Evolutionary conservation across 2,329 filamentous ascomycete species (phyloP).

Genomic region (Akanthomyces muscarius): DNA sequence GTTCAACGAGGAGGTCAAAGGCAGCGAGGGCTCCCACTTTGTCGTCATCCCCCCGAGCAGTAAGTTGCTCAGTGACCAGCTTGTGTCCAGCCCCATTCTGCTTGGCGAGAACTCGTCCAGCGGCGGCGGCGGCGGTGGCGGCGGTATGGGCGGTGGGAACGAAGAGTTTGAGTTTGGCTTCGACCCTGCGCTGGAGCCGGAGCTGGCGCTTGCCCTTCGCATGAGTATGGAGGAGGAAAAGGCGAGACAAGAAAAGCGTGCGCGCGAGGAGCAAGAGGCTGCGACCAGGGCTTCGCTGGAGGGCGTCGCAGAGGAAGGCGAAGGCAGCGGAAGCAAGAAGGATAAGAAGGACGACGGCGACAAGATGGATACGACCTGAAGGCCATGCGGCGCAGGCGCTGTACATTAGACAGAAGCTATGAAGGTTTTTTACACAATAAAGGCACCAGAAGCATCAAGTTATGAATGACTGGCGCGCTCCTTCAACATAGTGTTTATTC

Average conservation of each 20-base stretch:
- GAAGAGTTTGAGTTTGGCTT: slow-evolving; percentile 74
- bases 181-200: slow-evolving; percentile 86
- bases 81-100: slow-evolving; percentile 84
- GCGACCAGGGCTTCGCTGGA: slow-evolving; percentile 74
- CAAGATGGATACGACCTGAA: slow-evolving; percentile 86
- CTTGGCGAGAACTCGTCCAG: slow-evolving; percentile 68
- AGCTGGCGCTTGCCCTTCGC: slow-evolving; percentile 86
- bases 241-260: slow-evolving; percentile 83
- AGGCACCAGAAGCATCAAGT: neutral
- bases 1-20: slow-evolving; percentile 91
- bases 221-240: slow-evolving; percentile 99
- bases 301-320: slow-evolving; percentile 75
- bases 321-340: slow-evolving; percentile 51
- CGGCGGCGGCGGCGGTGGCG: slow-evolving; percentile 44
- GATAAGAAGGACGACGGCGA: slow-evolving; percentile 53
- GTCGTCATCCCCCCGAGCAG: slow-evolving; percentile 87
- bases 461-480: neutral
- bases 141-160: slow-evolving; percentile 56
- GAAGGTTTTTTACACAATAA: slow-evolving; percentile 3
- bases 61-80: slow-evolving; percentile 86
- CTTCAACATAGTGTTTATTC: neutral
- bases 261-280: slow-evolving; percentile 68
- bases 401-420: slow-evolving; percentile 32
- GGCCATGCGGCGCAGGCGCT: slow-evolving; percentile 40
- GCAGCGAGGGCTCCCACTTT: slow-evolving; percentile 84